Evolutionary conservation across 140 eudicot genomes (phyloP).

Genomic region (Senecio squalidus): DNA sequence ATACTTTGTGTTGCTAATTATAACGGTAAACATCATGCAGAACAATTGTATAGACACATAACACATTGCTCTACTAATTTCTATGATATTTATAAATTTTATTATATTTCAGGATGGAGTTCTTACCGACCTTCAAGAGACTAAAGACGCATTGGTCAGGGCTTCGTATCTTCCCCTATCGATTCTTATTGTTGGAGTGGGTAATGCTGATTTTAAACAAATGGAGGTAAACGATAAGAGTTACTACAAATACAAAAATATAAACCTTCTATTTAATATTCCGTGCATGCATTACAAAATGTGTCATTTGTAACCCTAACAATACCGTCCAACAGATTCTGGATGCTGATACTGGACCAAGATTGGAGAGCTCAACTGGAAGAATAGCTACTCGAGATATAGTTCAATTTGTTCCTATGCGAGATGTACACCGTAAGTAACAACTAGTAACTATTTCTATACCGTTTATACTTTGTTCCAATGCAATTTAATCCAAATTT

Average conservation of each 20-base stretch:
- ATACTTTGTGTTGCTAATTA: constrained; percentile 68
- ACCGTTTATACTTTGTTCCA: neutral
- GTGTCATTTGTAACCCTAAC: neutral
- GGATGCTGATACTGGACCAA: constrained; percentile 70
- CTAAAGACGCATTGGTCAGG: constrained; percentile 73
- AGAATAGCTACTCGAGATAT: constrained; percentile 84
- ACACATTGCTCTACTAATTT: neutral
- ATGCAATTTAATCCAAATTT: too few species aligned
- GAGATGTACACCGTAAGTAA: constrained; percentile 69
- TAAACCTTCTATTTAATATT: neutral
- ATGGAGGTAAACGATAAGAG: constrained; percentile 97
- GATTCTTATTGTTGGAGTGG: constrained; percentile 84
- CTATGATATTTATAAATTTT: neutral
- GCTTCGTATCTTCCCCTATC: constrained; percentile 90
- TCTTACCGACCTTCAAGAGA: constrained; percentile 73
- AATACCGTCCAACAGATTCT: constrained; percentile 44
- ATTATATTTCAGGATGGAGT: constrained; percentile 64
- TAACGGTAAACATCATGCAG: constrained; percentile 49
- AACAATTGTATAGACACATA: neutral
- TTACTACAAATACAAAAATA: neutral
- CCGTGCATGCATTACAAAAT: neutral
- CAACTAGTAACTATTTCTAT: neutral
- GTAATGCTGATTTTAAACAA: constrained; percentile 71
- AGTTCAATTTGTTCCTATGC: constrained; percentile 89
- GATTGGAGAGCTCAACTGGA: constrained; percentile 79